Base-by-base conservation (phyloP, 768 basidiomycete genomes). In the Lentinula edodes region DNA sequence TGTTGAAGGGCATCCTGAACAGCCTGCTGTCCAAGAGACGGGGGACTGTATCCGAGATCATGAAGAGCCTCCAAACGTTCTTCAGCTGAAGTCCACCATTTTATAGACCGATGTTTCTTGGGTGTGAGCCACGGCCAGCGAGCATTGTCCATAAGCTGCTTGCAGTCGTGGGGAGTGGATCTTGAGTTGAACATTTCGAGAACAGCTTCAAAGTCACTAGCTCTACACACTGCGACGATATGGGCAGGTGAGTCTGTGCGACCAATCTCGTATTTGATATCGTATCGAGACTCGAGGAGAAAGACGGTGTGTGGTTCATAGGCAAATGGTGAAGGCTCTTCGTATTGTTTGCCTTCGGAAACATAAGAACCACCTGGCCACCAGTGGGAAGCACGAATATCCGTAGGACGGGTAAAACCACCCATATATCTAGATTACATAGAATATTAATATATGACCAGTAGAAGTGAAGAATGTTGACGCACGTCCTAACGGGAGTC, bases 281-380 rank as follows among this genome's bases (percentile, higher is more conserved):
- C 65, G 65, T 76, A 73, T 38, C 76, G 72, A 5, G 72, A 70
- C 38, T 75, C 72, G 58, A 77, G 67, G 16, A 79, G 60, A 66
- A 71, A 78, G 18, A 78, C 76, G 53, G 78, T 78, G 59, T 72
- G 72, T 6, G 74, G 65, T 20, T 66, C 68, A 64, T 80, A 83
- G 20, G 76, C 76, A 23, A 69, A 68, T 2, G 69, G 51, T 0
- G 67, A 59, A 20, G 75, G 75, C 6, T 67, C 54, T 52, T 74
- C 74, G 61, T 75, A 72, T 10, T 53, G 20, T 61, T 67, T 72
- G 5, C 65, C 58, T 3, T 61, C 41, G 10, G 63, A 61, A 15
- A 71, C 53, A 61, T 77, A 74, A 4, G 65, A 58, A 7, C 74
- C 74, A 18, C 76, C 75, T 9, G 68, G 67, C 46, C 73, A 76